Percentiles rank a stretch among this genome's conserved stretches.
phyloP scores from a whole-genome alignment of 495 filamentous ascomycete species.

The Hyphodiscus hymeniophilus region DNA sequence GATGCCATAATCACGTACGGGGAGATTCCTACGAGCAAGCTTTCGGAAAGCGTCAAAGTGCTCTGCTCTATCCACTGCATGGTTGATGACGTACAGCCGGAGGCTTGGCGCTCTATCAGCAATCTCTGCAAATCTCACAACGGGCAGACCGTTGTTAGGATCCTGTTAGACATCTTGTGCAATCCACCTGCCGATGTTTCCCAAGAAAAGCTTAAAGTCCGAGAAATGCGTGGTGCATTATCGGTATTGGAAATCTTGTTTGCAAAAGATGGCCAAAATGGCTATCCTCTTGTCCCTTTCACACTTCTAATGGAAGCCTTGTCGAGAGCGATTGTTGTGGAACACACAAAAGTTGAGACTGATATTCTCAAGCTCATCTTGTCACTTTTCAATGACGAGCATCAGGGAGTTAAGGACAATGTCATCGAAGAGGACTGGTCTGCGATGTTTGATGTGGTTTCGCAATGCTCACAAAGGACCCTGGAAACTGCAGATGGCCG shows the following conservation, averaged over 20 bases:
- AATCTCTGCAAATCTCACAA: conserved; percentile 76
- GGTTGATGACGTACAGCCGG: conserved; percentile 57
- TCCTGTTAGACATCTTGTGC: conserved; percentile 54
- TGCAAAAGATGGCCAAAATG: conserved; percentile 49
- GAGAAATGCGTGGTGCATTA: conserved; percentile 57
- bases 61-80: conserved; percentile 77
- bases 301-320: conserved; percentile 51
- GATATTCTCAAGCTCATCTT: conserved; percentile 48
- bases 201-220: conserved; percentile 49
- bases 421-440: conserved; percentile 47
- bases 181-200: conserved; percentile 35
- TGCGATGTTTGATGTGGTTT: conserved; percentile 37
- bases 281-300: conserved; percentile 53
- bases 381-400: conserved; percentile 35
- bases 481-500: conserved; percentile 19
- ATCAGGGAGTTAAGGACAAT: conserved; percentile 34
- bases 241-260: conserved; percentile 59
- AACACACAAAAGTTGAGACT: conserved; percentile 45
- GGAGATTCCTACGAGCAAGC: conserved; percentile 58
- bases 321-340: conserved; percentile 39
- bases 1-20: conserved; percentile 74
- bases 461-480: conserved; percentile 28
- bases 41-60: conserved; percentile 65
- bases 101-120: conserved; percentile 66
- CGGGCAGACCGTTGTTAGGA: conserved; percentile 58